phyloP scores from a whole-genome alignment of 306 rosid genomes.

The Rosa multiflora region DNA sequence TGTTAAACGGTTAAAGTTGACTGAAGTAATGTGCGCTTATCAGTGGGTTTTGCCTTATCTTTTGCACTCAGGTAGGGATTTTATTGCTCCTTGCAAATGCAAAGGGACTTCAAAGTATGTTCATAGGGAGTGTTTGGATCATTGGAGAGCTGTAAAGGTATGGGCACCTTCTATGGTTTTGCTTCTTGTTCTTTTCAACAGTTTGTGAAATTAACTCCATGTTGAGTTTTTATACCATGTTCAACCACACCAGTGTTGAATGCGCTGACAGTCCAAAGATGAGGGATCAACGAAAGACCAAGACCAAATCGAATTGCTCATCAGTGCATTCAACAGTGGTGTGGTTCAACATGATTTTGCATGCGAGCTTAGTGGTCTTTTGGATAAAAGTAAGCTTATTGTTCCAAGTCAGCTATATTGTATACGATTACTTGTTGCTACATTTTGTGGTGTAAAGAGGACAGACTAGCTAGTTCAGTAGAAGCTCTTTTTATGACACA shows the following conservation, averaged over 20 bases:
- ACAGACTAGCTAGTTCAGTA: not conserved
- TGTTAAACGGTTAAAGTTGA: not conserved
- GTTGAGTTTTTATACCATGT: not conserved
- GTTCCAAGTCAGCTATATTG: not conserved
- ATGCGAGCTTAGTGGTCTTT: not conserved
- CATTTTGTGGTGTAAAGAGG: not conserved
- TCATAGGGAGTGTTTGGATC: slow-evolving; percentile 96
- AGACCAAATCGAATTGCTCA: not conserved
- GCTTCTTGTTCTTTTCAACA: not conserved
- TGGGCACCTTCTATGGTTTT: slow-evolving; percentile 21
- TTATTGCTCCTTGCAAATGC: slow-evolving; percentile 97
- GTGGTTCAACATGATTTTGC: not conserved
- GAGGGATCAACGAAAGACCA: not conserved
- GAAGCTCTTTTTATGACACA: not conserved
- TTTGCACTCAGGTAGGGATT: slow-evolving; percentile 79
- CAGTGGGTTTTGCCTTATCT: slow-evolving; percentile 7
- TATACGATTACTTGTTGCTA: not conserved
- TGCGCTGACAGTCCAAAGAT: not conserved
- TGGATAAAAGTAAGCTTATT: not conserved
- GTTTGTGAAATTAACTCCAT: not conserved
- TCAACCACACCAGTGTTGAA: not conserved
- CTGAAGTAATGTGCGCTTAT: slow-evolving; percentile 21
- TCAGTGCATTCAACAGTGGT: not conserved
- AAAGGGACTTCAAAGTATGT: slow-evolving; percentile 96
- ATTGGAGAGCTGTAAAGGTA: slow-evolving; percentile 97